Base-by-base conservation (phyloP, 306 rosid genomes). In the Rubus idaeus region DNA sequence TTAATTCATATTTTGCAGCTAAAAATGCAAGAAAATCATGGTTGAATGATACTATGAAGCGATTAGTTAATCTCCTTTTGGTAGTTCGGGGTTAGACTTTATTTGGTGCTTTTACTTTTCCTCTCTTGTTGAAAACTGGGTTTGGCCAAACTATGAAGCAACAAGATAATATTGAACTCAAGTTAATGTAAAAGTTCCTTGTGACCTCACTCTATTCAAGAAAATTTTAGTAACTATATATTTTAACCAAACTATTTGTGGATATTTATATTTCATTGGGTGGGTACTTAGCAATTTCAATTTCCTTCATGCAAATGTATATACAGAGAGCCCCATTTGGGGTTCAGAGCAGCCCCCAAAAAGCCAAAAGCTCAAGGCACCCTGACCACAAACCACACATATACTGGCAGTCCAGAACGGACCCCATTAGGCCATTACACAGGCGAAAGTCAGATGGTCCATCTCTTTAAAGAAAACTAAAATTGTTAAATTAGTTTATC, bases 71-170 rank as follows among this genome's bases (percentile, higher is more conserved):
- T 51, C 35, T 18, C 37, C 18, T 51, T 64, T 64, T 37, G 66
- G 17, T 52, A 12, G 17, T 40, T 10, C 1, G 6, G 30, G 62
- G 42, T 17, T 37, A 37, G 9, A 35, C 6, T 35, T 30, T 70
- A 70, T 70, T 70, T 70, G 13, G 44, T 26, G 66, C 35, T 4
- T 4, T 21, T 66, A 41, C 39, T 41, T 49, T 26, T 26, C n/a
- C n/a, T 14, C 44, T 45, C 11, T 23, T 45, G 73, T 23, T 57
- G 64, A 26, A 17, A 52, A 52, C n/a, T 41, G 70, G 6, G 45
- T 40, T 7, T 64, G 9, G 5, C 23, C 70, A 65, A 65, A 17
- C 73, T 69, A 12, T 26, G n/a, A 21, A 69, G 57, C 73, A 69
- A 23, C 60, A 70, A 8, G 42, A 70, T 39, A 37, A 70, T 49